Conservation (phyloP, 768 basidiomycete genomes). For the Collybiopsis luxurians region DNA sequence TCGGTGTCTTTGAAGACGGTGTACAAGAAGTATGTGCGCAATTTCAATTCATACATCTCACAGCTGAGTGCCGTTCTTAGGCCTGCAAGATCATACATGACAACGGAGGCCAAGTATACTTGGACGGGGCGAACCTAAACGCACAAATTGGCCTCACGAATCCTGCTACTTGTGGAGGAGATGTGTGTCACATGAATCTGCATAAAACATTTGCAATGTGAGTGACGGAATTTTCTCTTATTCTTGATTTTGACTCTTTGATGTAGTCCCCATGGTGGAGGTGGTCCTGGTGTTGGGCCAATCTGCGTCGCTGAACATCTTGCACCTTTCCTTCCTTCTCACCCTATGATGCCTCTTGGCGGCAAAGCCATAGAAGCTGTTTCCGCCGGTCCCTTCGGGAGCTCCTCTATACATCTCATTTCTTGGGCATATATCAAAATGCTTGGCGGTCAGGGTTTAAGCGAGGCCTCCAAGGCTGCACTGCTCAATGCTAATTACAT, state of each 20-base stretch:
- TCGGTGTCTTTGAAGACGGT: slow-evolving; percentile 95
- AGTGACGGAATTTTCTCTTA: slow-evolving; percentile 20
- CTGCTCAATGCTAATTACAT: slow-evolving; percentile 98
- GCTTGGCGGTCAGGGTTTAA: slow-evolving; percentile 93
- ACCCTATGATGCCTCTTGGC: slow-evolving; percentile 71
- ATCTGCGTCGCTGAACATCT: slow-evolving; percentile 95
- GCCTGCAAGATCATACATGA: slow-evolving; percentile 94
- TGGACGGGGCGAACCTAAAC: slow-evolving; percentile 95
- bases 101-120: slow-evolving; percentile 95
- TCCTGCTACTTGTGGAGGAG: slow-evolving; percentile 92
- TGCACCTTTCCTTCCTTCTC: slow-evolving; percentile 89
- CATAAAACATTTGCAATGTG: slow-evolving; percentile 98
- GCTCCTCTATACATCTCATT: slow-evolving; percentile 91
- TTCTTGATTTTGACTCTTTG: neutral
- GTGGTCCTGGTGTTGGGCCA: slow-evolving; percentile 92
- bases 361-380: slow-evolving; percentile 81
- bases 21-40: slow-evolving; percentile 58
- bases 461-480: slow-evolving; percentile 81
- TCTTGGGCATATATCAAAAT: slow-evolving; percentile 99
- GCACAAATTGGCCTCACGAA: slow-evolving; percentile 93
- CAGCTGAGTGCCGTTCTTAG: slow-evolving; percentile 27
- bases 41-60: neutral
- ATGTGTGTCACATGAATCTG: slow-evolving; percentile 97
- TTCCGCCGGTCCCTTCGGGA: slow-evolving; percentile 90
- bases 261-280: slow-evolving; percentile 96